Evolutionary conservation across 179 eudicot genomes (phyloP), one percentile per base, ranked within the genome.

Genomic region (Sideroxylon spinosum): DNA sequence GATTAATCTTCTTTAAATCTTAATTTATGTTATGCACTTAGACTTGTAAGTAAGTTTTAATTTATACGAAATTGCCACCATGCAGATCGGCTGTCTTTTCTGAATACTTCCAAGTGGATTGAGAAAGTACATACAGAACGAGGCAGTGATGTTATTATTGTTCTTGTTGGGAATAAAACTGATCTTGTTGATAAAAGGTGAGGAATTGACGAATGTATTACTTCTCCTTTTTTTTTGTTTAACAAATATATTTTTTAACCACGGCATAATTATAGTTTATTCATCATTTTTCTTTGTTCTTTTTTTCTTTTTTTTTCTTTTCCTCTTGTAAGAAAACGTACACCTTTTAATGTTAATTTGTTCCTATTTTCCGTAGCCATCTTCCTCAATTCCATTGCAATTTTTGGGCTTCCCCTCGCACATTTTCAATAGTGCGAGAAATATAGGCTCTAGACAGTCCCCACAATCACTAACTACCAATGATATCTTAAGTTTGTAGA

Each of bases 181-280:
- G 97, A 93, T 81, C 89, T 93, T 29, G 97, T 93, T 70, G 96
- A 93, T 53, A 93, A 93, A 84, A 93, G 97, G 97, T 93, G 74
- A 37, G 79, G 37, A 29, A 46, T 63, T 49, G 57, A 67, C 32
- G 11, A 55, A n/a, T 53, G 14, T 19, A 22, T 53, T 77, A 19
- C 6, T 23, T 61, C 44, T 4, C 9, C 19, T 59, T 59, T 59
- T 44, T 14, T 57, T 19, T 76, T 76, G 28, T 63, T 63, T 49
- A 13, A 50, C 28, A 50, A 10, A n/a, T 16, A 44, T 5, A 48
- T 5, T 46, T 44, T 20, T 22, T 9, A 22, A 0, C 2, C 3
- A 52, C 10, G 16, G 56, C 12, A 14, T 1, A 52, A 52, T 14
- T 14, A 52, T 52, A 11, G 3, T 17, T 69, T 4, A 28, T 60